Evolutionary conservation across 1,139 yeast genomes (phyloP).

Genomic region (Lodderomyces parapsilosis): DNA sequence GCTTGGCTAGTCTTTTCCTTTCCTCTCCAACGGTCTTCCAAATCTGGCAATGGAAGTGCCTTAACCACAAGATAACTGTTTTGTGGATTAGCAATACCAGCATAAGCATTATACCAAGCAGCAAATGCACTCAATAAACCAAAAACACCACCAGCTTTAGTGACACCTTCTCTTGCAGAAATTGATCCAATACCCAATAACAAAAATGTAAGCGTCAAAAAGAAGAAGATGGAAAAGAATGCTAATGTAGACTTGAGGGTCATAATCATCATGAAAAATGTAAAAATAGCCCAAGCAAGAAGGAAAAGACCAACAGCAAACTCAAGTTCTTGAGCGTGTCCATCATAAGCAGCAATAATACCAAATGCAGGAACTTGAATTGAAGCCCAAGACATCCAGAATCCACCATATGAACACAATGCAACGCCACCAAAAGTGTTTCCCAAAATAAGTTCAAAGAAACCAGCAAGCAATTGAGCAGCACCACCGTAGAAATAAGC

Average conservation of each 20-base stretch:
- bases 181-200: constrained; percentile 62
- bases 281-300: constrained; percentile 79
- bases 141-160: constrained; percentile 75
- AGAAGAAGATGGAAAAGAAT: constrained; percentile 66
- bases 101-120: constrained; percentile 90
- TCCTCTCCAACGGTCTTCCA: constrained; percentile 22
- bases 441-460: constrained; percentile 74
- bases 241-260: constrained; percentile 81
- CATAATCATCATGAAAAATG: constrained; percentile 62
- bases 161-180: constrained; percentile 24
- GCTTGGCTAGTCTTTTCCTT: neutral
- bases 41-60: constrained; percentile 47
- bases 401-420: constrained; percentile 78
- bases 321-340: constrained; percentile 26
- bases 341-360: constrained; percentile 55
- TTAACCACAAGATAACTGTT: constrained; percentile 64
- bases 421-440: constrained; percentile 93
- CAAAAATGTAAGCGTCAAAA: constrained; percentile 65
- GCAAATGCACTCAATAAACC: constrained; percentile 77
- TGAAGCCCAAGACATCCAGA: constrained; percentile 85
- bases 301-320: constrained; percentile 72
- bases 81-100: constrained; percentile 78
- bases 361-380: constrained; percentile 74
- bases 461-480: constrained; percentile 70
- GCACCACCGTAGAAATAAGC: constrained; percentile 89